These are phyloP conservation scores for Neurospora crassa DNA, from an alignment of 2,329 filamentous ascomycete genomes.

Conservation along the genomic window DNA sequence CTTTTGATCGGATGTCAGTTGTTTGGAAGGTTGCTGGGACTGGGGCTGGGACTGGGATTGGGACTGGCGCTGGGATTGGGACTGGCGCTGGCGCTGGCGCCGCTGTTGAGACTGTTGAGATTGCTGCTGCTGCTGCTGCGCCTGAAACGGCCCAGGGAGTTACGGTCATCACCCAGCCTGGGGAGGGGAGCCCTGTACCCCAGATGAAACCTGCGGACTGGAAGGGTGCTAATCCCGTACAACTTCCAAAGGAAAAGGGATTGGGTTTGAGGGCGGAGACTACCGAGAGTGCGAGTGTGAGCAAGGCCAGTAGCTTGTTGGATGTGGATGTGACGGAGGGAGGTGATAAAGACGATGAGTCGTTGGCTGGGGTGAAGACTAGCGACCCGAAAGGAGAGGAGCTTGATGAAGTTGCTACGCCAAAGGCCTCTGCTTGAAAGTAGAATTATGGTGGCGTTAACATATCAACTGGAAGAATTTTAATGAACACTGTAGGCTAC, in stretches of 20 bases:
- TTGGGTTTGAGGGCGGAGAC: conserved; percentile 59
- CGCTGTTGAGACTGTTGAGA: not conserved
- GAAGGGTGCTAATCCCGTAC: conserved; percentile 47
- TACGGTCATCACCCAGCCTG: conserved; percentile 52
- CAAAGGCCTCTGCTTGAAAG: not conserved
- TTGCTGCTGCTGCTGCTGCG: conserved; percentile 14
- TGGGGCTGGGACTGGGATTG: conserved; percentile 15
- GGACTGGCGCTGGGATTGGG: conserved; percentile 13
- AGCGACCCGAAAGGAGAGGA: conserved; percentile 21
- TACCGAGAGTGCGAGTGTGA: conserved; percentile 56
- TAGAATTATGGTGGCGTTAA: not conserved
- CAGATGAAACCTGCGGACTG: conserved; percentile 66
- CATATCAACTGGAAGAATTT: not conserved
- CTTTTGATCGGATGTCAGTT: conserved; percentile 73
- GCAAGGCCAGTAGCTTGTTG: conserved; percentile 61
- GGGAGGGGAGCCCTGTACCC: conserved; percentile 55
- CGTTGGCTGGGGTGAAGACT: conserved; percentile 20
- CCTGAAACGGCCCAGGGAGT: not conserved
- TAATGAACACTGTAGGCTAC: not conserved
- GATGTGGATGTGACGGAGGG: conserved; percentile 21
- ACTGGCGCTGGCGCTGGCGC: conserved; percentile 11
- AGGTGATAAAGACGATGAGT: conserved; percentile 13
- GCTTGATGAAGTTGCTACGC: conserved; percentile 5
- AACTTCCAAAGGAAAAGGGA: conserved; percentile 46
- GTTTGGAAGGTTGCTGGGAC: conserved; percentile 57